Evolutionary conservation across 371 early-diverging fungal genomes (phyloP), one percentile per base, ranked within the genome.

Genomic region (Mucor circinelloides): DNA sequence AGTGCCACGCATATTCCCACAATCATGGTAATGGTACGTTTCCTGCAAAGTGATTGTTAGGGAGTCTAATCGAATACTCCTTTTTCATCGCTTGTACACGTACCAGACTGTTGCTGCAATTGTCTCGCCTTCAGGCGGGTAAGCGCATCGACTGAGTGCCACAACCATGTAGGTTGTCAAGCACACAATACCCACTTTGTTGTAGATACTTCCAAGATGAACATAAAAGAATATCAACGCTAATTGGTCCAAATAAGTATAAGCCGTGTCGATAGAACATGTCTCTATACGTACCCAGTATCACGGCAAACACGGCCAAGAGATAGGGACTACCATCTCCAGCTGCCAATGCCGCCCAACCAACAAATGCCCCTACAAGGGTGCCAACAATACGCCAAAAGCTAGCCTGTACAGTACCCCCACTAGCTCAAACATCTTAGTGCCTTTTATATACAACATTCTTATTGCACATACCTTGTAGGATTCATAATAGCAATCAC

Each of bases 401-500:
- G 44, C 86, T 81, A 28, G 85, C 86, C 52, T 77, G 66, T 10
- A 83, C 74, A 1, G 87, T 86, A 12, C 86, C 89, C 15, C 89
- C 89, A 58, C 81, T 82, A 60, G 7, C 19, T 38, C 15, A 48
- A 54, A 38, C 10, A 17, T 40, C 5, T 19, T 23, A 50, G 38
- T 23, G 30, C 7, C 12, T 5, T 13, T 13, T 0, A 4, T 27
- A 25, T 52, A 13, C 27, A 52, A 13, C 27, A 10, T 17, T 34
- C 19, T 46, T 8, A n/a, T 2, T 0, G 13, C 38, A 30, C 27
- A 55, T 76, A 77, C 81, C 84, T 81, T 27, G 88, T 85, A 1
- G 88, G 88, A 25, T 85, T 85, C 75, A 88, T 74, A 30, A 88
- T 85, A 8, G 86, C 84, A 75, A 88, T 85, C 2, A 88, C 83